Evolutionary conservation across 257 asterid genomes (phyloP).

Genomic region (Solanum phureja): DNA sequence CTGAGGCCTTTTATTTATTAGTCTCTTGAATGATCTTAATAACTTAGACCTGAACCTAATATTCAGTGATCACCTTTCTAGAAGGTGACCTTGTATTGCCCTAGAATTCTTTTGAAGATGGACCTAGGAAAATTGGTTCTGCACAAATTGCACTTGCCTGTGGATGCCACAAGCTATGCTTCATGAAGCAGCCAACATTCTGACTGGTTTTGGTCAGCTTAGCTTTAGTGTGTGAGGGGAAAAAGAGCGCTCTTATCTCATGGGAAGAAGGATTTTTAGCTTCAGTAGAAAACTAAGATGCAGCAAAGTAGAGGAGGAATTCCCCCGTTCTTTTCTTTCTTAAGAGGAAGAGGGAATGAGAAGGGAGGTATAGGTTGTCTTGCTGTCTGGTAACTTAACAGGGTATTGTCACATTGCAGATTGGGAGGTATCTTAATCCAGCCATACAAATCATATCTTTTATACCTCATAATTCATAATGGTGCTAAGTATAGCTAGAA

Average conservation of each 20-base stretch:
- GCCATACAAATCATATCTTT: background rate
- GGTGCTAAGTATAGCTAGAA: background rate
- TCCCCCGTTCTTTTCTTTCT: background rate
- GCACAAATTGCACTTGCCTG: background rate
- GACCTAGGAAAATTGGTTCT: background rate
- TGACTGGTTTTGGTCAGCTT: background rate
- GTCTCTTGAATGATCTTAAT: background rate
- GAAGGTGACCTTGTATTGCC: background rate
- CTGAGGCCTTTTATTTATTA: background rate
- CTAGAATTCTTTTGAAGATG: background rate
- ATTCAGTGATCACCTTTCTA: background rate
- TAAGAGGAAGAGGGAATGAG: background rate
- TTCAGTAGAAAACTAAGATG: background rate
- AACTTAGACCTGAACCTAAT: background rate
- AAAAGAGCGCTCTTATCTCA: background rate
- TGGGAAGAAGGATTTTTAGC: background rate
- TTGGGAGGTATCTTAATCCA: background rate
- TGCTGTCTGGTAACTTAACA: background rate
- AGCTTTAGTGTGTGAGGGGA: background rate
- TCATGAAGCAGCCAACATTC: background rate
- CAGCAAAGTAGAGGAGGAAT: background rate
- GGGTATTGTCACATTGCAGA: background rate
- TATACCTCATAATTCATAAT: background rate
- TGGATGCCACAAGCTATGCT: background rate
- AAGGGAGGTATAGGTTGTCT: background rate